Conservation (phyloP, 2,329 filamentous ascomycete species). For the Cladosporium velox region DNA sequence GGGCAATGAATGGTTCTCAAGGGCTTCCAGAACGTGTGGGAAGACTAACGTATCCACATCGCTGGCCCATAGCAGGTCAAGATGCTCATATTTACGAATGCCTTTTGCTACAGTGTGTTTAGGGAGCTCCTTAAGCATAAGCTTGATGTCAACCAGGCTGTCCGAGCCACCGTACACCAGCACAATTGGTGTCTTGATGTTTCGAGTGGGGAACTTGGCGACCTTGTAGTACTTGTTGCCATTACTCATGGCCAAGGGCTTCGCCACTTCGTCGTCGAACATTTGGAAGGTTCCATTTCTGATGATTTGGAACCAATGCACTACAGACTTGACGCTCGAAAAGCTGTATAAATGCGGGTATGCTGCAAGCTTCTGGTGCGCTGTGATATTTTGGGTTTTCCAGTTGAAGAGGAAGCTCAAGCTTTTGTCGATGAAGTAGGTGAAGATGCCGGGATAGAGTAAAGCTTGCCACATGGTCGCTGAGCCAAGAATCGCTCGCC, state of each 20-base stretch:
- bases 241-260: conserved; percentile 69
- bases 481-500: conserved; percentile 85
- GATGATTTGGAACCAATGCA: conserved; percentile 99
- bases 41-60: conserved; percentile 86
- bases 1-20: conserved; percentile 63
- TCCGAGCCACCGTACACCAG: conserved; percentile 92
- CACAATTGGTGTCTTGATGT: conserved; percentile 94
- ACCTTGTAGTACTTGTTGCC: conserved; percentile 90
- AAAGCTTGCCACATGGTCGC: conserved; percentile 98
- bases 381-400: conserved; percentile 79
- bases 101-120: conserved; percentile 80
- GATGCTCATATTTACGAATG: conserved; percentile 90
- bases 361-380: conserved; percentile 87
- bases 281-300: conserved; percentile 95
- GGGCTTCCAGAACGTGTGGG: conserved; percentile 84
- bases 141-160: conserved; percentile 87
- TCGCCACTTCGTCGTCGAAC: conserved; percentile 92
- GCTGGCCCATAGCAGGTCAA: conserved; percentile 92
- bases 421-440: conserved; percentile 79
- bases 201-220: conserved; percentile 91
- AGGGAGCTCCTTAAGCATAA: conserved; percentile 89
- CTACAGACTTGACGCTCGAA: conserved; percentile 93
- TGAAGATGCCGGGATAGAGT: conserved; percentile 90
- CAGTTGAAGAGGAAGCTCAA: conserved; percentile 87
- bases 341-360: conserved; percentile 97